phyloP scores from a whole-genome alignment of 2,329 filamentous ascomycete species.

The Teratosphaeria viscida region DNA sequence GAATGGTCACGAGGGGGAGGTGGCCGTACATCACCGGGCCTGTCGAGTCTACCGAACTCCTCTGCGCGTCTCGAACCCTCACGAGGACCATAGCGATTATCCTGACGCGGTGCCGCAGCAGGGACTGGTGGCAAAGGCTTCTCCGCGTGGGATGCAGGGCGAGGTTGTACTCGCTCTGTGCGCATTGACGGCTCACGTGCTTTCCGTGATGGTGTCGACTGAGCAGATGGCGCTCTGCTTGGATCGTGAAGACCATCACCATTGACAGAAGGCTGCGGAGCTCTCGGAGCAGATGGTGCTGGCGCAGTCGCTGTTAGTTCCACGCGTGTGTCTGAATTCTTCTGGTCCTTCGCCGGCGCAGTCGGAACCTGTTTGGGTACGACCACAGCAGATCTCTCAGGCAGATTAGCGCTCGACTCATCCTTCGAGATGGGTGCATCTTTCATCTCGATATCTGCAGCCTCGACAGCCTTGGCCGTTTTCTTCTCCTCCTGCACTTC shows the following conservation, averaged over 20 bases:
- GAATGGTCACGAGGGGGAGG: slow-evolving; percentile 29
- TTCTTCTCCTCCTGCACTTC: slow-evolving; percentile 56
- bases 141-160: background rate
- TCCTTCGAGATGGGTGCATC: slow-evolving; percentile 8
- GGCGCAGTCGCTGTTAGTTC: slow-evolving; percentile 1
- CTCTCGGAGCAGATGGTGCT: background rate
- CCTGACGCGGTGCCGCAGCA: background rate
- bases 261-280: slow-evolving; percentile 1
- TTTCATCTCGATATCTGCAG: slow-evolving; percentile 15
- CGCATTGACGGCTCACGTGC: slow-evolving; percentile 38
- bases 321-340: background rate
- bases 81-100: slow-evolving; percentile 19
- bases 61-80: slow-evolving; percentile 19
- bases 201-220: slow-evolving; percentile 19
- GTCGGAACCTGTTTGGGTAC: background rate
- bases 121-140: slow-evolving; percentile 6
- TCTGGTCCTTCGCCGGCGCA: slow-evolving; percentile 1
- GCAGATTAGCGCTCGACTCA: background rate
- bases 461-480: slow-evolving; percentile 14
- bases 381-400: background rate
- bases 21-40: slow-evolving; percentile 27
- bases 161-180: slow-evolving; percentile 7
- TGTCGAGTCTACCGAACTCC: slow-evolving; percentile 34
- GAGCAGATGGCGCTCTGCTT: slow-evolving; percentile 22
- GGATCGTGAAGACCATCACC: background rate